Evolutionary conservation across 768 basidiomycete species (phyloP), one percentile per base, ranked within the genome.

Genomic region (Amanita muscaria): DNA sequence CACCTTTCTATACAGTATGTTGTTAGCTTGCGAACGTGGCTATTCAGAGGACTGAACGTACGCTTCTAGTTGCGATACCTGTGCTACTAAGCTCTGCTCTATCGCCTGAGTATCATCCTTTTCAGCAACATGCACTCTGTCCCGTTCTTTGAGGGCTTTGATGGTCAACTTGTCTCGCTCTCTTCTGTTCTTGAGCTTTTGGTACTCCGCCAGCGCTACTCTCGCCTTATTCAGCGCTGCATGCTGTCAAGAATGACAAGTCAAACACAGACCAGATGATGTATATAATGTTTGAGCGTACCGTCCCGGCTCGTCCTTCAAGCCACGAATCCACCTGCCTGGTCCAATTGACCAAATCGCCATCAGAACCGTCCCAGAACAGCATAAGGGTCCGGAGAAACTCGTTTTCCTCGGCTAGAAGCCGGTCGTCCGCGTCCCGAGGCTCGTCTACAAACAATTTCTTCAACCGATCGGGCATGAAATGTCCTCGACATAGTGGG

Each of bases 401-500:
- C 41, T 67, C 64, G 16, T 58, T 40, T 37, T 66, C 69, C 11
- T 46, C 44, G 2, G 36, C 37, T 15, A 22, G 29, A 10, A 31
- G 11, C 37, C 55, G 55, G 30, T 65, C 64, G 29, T 66, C 58
- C 36, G 59, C 52, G 10, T 64, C 66, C 22, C 65, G 62, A 12
- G 64, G 60, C 21, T 65, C 66, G 51, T 77, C 80, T 53, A 85
- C 73, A 59, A 83, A 79, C n/a, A 85, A 63, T 55, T 73, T 80
- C 64, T 80, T 82, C 55, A 78, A 62, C 46, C 74, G 70, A 33
- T 74, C 72, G n/a, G 67, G 66, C 32, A 63, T 57, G 63, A 77
- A 85, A 0, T 66, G 39, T 56, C 78, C 80, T 52, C 83, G 74
- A 59, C 83, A 85, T 21, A 84, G 69, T 2, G 83, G 83, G 47